Evolutionary conservation across 2,329 filamentous ascomycete species (phyloP), one percentile per base, ranked within the genome.

Genomic region (Chaetomiaceae sp.): DNA sequence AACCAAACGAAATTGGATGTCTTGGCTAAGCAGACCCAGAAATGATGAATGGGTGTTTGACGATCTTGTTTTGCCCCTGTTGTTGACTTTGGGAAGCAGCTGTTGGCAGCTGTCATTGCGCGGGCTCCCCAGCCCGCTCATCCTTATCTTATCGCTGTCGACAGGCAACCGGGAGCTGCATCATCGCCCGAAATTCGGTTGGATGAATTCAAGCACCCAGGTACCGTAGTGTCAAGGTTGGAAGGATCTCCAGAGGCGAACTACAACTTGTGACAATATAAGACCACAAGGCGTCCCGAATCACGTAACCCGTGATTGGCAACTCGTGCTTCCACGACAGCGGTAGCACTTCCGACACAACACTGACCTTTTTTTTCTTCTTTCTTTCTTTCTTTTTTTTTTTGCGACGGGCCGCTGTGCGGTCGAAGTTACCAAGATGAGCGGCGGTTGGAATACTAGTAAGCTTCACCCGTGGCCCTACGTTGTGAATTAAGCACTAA

Each of bases 361-460:
- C n/a, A n/a, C n/a, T n/a, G n/a, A n/a, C n/a, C n/a, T n/a, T n/a
- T n/a, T n/a, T n/a, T n/a, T n/a, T n/a, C n/a, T n/a, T n/a, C n/a
- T n/a, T n/a, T n/a, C n/a, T n/a, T n/a, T n/a, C n/a, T n/a, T n/a
- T n/a, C n/a, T n/a, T n/a, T n/a, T n/a, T n/a, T n/a, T n/a, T n/a
- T n/a, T n/a, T n/a, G n/a, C n/a, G 20, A 40, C 18, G 10, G 20
- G 20, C 9, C 37, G 37, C 20, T 13, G 3, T 16, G 42, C 46
- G 37, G 44, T 45, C 29, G 25, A 38, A 36, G 44, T 25, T 9
- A 43, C 16, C 50, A 65, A 57, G 34, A 69, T 69, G 67, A 69
- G 66, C 53, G 66, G 64, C 40, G 91, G 92, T 59, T 97, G 92
- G 92, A 96, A 95, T 72, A 97, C 92, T 34, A 96, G 82, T 84